Conservation (phyloP, 352 stramenopile species). For the Globisporangium heterothallicum region DNA sequence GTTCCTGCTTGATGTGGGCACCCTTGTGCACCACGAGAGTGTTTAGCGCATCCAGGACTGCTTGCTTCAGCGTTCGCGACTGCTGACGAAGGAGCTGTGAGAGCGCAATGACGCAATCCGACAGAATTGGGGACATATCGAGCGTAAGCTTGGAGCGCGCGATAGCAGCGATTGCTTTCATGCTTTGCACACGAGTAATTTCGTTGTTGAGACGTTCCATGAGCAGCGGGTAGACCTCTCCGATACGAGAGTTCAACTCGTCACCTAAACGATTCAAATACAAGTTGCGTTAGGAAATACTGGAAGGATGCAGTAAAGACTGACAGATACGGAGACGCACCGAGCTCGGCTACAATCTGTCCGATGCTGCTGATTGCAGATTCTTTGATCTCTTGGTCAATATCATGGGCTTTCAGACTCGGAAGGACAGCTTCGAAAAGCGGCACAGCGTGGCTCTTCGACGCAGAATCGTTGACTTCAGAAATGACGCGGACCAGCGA, state of each 20-base stretch:
- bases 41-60: conserved; percentile 89
- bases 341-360: conserved; percentile 78
- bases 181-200: conserved; percentile 95
- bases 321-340: conserved; percentile 19
- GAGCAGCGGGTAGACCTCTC: conserved; percentile 87
- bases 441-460: conserved; percentile 59
- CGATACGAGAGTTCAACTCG: conserved; percentile 70
- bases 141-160: conserved; percentile 81
- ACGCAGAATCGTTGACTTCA: conserved; percentile 22
- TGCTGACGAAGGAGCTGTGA: conserved; percentile 93
- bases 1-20: conserved; percentile 49
- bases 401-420: conserved; percentile 94
- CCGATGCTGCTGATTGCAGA: conserved; percentile 90
- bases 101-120: conserved; percentile 84
- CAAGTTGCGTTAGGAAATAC: conserved; percentile 37
- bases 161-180: conserved; percentile 93
- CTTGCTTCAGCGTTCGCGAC: conserved; percentile 93
- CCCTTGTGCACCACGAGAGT: conserved; percentile 84
- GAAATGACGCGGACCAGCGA: conserved; percentile 85
- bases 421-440: conserved; percentile 93
- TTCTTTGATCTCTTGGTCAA: conserved; percentile 99
- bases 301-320: not conserved
- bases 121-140: conserved; percentile 89
- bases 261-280: conserved; percentile 39
- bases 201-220: conserved; percentile 97